Evolutionary conservation across 345 rosid species (phyloP).

Genomic region (Clarkia xantiana): DNA sequence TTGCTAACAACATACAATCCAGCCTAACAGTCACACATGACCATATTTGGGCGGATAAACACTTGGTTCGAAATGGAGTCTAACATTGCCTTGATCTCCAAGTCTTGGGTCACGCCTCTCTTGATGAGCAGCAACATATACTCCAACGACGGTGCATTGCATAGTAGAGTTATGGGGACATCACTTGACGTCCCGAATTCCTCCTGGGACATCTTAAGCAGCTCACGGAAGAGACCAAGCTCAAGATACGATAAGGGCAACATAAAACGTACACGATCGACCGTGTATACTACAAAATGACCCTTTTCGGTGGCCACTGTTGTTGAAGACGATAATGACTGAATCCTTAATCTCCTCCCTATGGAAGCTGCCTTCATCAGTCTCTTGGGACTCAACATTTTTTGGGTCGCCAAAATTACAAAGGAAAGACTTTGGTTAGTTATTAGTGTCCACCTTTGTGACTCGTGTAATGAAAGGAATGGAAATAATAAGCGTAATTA

Average conservation of each 20-base stretch:
- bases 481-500: too few species aligned
- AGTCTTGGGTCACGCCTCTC: not conserved
- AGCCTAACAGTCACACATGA: too few species aligned
- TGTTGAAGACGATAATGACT: not conserved
- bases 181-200: conserved; percentile 5
- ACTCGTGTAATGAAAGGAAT: too few species aligned
- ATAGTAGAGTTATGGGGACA: conserved; percentile 23
- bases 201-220: conserved; percentile 7
- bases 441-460: too few species aligned
- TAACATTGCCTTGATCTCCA: conserved; percentile 2
- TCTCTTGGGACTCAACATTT: too few species aligned
- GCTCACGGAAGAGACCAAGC: conserved; percentile 4
- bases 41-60: too few species aligned
- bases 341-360: conserved; percentile 2
- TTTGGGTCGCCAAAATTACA: too few species aligned
- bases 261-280: conserved; percentile 8
- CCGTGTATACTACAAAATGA: conserved; percentile 16
- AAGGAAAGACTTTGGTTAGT: too few species aligned
- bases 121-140: conserved; percentile 12
- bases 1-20: too few species aligned
- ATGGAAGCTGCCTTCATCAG: not conserved
- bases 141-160: conserved; percentile 13
- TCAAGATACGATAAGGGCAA: conserved; percentile 14
- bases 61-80: not conserved
- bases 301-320: conserved; percentile 9